Base-by-base conservation (phyloP, 768 basidiomycete species). In the Panaeolus papilionaceus region DNA sequence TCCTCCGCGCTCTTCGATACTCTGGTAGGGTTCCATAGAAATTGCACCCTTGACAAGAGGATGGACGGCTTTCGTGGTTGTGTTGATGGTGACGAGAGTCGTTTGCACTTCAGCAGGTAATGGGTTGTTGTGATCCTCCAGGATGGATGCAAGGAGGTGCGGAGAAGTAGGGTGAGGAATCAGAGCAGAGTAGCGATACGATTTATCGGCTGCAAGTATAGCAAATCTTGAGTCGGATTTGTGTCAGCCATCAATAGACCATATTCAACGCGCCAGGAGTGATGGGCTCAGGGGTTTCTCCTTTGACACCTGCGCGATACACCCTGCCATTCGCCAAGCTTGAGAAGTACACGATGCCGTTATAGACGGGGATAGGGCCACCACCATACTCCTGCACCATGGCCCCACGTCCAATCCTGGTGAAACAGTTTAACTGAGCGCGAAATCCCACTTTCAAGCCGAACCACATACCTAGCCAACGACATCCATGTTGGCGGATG, bases 351-450 rank as follows among this genome's bases (percentile, higher is more conserved):
- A 86, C 76, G 11, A 79, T 75, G 8, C 81, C 84, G 45, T 79
- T 80, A 66, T 85, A 77, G 0, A 86, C 87, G 23, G 85, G 81
- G 1, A 87, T 88, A 1, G 88, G 79, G 2, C 82, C 86, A 14
- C 92, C 92, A 0, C 92, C 92, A 64, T 92, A 92, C 74, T 92
- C 92, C 33, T 92, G 86, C 2, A 92, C 90, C 16, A 81, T 74
- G 0, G 86, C 84, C 86, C 81, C 3, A 86, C 86, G 73, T 90
- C 83, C 85, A 92, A 0, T 80, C 82, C 38, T 54, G 6, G 3
- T 2, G 12, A 12, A 47, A 10, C 4, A 23, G 23, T 23, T 23
- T 23, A 23, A 23, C 23, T 23, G 23, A 23, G 23, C 23, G 23
- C 23, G 23, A 23, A 23, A 23, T 23, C 23, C 23, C 23, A 23